Evolutionary conservation across 164 flowering plant genomes (phyloP).

Genomic region (Sedum album): DNA sequence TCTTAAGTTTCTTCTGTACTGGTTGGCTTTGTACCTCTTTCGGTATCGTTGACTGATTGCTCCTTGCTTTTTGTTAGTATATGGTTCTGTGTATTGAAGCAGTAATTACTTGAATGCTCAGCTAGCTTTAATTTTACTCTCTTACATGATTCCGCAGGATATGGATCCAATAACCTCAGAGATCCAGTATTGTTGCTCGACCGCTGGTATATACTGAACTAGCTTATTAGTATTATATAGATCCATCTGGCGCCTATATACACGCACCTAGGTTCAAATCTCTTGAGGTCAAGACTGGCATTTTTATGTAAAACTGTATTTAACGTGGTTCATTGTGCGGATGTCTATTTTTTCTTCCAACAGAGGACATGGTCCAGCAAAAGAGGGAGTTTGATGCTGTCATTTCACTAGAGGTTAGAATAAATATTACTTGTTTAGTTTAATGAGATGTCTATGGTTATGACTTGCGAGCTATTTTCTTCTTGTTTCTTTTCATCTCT

Average conservation of each 20-base stretch:
- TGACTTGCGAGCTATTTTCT: not conserved
- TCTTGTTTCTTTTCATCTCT: not conserved
- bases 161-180: conserved; percentile 69
- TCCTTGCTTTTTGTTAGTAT: not conserved
- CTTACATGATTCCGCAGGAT: conserved; percentile 35
- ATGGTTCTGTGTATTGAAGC: not conserved
- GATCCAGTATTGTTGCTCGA: conserved; percentile 81
- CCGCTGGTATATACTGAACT: conserved; percentile 65
- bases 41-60: not conserved
- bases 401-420: conserved; percentile 73
- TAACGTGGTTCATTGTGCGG: not conserved
- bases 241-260: conserved; percentile 4
- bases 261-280: not conserved
- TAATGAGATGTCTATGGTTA: not conserved
- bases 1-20: not conserved
- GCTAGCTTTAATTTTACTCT: not conserved
- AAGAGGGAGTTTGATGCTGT: conserved; percentile 80
- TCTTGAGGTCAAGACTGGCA: not conserved
- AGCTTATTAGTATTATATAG: conserved; percentile 6
- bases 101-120: not conserved
- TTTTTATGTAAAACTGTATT: not conserved
- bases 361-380: conserved; percentile 87
- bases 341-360: conserved; percentile 8
- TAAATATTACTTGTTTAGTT: not conserved
- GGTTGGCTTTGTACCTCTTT: not conserved